These are phyloP conservation scores for Ascosphaera aggregata DNA, from an alignment of 2,329 filamentous ascomycete species.

Conservation along the genomic window DNA sequence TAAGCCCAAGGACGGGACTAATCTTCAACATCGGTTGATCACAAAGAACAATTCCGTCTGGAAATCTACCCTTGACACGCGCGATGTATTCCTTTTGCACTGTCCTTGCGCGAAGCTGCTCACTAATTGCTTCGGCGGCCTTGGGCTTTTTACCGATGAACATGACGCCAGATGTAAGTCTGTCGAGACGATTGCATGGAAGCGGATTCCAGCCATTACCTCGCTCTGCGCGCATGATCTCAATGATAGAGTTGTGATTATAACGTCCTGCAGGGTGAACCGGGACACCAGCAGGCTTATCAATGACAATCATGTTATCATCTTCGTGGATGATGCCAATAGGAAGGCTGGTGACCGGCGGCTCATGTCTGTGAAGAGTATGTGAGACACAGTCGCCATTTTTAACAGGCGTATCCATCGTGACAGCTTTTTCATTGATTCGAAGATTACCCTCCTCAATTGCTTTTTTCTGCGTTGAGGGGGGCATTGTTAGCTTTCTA, in stretches of 20 bases:
- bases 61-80: slow-evolving; percentile 74
- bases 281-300: slow-evolving; percentile 86
- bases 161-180: slow-evolving; percentile 91
- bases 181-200: slow-evolving; percentile 81
- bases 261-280: slow-evolving; percentile 92
- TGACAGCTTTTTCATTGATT: slow-evolving; percentile 53
- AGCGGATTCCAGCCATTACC: slow-evolving; percentile 34
- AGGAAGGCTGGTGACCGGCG: slow-evolving; percentile 61
- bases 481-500: too few relatives aligned
- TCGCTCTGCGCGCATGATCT: slow-evolving; percentile 69
- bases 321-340: slow-evolving; percentile 78
- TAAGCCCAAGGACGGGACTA: slow-evolving; percentile 82
- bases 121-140: slow-evolving; percentile 53
- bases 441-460: slow-evolving; percentile 59
- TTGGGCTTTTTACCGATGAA: slow-evolving; percentile 76
- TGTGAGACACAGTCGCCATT: slow-evolving; percentile 88
- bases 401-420: slow-evolving; percentile 44
- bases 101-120: slow-evolving; percentile 54
- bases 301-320: slow-evolving; percentile 81
- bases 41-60: slow-evolving; percentile 74
- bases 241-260: slow-evolving; percentile 81
- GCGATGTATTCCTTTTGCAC: slow-evolving; percentile 93
- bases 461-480: slow-evolving; percentile 35
- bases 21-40: slow-evolving; percentile 87
- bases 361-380: slow-evolving; percentile 86